Percentiles rank a stretch among this genome's conserved stretches.
phyloP scores from a whole-genome alignment of 257 asterid species.

The Solanum raphanifolium region DNA sequence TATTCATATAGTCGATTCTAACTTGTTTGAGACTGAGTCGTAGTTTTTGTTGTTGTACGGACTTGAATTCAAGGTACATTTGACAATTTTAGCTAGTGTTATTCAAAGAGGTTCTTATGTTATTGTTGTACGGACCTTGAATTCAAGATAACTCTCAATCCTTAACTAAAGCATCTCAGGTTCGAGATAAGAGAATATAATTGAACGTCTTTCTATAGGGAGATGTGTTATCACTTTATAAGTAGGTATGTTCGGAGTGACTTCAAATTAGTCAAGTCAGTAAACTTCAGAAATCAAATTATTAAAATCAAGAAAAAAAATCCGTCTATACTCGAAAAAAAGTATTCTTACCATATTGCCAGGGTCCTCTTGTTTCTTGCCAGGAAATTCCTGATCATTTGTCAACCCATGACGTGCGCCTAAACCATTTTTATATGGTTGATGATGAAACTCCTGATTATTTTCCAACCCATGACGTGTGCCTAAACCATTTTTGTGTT shows the following conservation, averaged over 20 bases:
- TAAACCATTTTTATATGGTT: not conserved
- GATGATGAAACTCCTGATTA: not conserved
- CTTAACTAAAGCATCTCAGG: not conserved
- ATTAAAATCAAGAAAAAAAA: not conserved
- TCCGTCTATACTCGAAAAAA: not conserved
- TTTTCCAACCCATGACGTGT: not conserved
- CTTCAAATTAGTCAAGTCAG: not conserved
- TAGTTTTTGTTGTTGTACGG: not conserved
- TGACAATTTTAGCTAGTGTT: not conserved
- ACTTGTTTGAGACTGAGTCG: not conserved
- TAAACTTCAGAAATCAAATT: not conserved
- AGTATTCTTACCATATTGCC: not conserved
- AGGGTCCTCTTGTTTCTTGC: not conserved
- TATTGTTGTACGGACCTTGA: not conserved
- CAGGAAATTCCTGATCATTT: not conserved
- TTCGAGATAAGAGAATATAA: not conserved
- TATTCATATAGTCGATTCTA: not conserved
- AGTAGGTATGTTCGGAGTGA: not conserved
- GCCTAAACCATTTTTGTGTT: not conserved
- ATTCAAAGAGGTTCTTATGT: not conserved
- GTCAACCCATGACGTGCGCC: not conserved
- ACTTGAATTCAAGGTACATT: not conserved
- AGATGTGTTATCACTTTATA: not conserved
- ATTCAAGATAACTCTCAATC: not conserved
- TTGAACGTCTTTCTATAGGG: not conserved